Evolutionary conservation across 345 rosid genomes (phyloP).

Genomic region (Salix suchowensis): DNA sequence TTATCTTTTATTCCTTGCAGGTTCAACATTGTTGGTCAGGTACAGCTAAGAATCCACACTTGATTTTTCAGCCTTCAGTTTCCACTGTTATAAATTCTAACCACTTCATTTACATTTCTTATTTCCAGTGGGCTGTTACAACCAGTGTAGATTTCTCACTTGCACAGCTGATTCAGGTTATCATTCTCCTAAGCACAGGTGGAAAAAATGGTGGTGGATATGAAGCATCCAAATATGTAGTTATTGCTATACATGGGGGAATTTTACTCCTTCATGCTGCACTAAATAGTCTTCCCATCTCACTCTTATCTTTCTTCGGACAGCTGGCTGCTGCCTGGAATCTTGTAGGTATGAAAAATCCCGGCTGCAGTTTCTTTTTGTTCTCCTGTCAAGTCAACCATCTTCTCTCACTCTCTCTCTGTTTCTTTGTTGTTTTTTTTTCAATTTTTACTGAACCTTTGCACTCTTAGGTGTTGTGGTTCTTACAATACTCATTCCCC

Average conservation of each 20-base stretch:
- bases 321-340: constrained; percentile 95
- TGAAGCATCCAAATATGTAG: constrained; percentile 71
- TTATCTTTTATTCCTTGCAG: constrained; percentile 43
- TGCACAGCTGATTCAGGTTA: constrained; percentile 64
- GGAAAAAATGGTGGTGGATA: constrained; percentile 95
- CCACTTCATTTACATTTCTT: not conserved
- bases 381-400: not conserved
- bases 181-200: constrained; percentile 83
- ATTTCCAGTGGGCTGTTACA: constrained; percentile 89
- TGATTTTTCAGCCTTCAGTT: constrained; percentile 4
- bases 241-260: constrained; percentile 71
- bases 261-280: constrained; percentile 69
- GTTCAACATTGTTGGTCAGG: constrained; percentile 99
- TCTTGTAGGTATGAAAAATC: constrained; percentile 50
- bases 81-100: constrained; percentile 13
- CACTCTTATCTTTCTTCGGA: constrained; percentile 71
- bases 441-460: not conserved
- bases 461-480: constrained; percentile 56
- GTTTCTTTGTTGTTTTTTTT: not conserved
- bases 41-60: constrained; percentile 14
- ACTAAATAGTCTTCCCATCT: constrained; percentile 82
- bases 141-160: constrained; percentile 64
- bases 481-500: constrained; percentile 75
- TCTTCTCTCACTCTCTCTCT: not conserved
- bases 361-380: not conserved